phyloP scores from a whole-genome alignment of 176 grass and related monocot genomes.

The Alloteropsis semialata region DNA sequence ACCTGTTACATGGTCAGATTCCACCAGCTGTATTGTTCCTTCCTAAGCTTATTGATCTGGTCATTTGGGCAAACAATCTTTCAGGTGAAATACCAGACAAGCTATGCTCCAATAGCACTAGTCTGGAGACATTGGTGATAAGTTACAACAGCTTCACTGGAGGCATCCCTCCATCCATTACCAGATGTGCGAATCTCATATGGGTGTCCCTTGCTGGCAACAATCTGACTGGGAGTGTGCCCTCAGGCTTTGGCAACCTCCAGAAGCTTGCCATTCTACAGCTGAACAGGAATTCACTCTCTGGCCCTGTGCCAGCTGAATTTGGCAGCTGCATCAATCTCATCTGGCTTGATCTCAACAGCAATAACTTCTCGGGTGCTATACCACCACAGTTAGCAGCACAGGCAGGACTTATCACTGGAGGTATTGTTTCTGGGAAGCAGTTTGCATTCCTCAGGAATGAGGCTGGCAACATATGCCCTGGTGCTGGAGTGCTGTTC shows the following conservation, averaged over 20 bases:
- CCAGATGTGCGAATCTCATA: conserved; percentile 67
- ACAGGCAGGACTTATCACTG: conserved; percentile 71
- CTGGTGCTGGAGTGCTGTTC: conserved; percentile 84
- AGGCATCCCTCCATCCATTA: conserved; percentile 60
- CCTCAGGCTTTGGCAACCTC: conserved; percentile 46
- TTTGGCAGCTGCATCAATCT: conserved; percentile 78
- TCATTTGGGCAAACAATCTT: conserved; percentile 85
- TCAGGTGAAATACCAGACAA: conserved; percentile 72
- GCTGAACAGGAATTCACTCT: conserved; percentile 67
- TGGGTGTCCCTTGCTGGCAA: conserved; percentile 90
- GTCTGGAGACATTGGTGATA: conserved; percentile 74
- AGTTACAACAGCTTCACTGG: conserved; percentile 81
- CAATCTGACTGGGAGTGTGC: conserved; percentile 53
- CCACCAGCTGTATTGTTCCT: conserved; percentile 47
- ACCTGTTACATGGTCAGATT: conserved; percentile 55
- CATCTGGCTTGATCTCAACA: conserved; percentile 97
- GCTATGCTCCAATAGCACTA: conserved; percentile 49
- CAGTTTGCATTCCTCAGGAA: conserved; percentile 89
- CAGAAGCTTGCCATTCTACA: conserved; percentile 89
- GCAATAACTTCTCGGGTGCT: conserved; percentile 61
- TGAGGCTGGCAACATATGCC: conserved; percentile 90
- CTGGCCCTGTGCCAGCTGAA: conserved; percentile 57
- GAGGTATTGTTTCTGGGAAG: conserved; percentile 84
- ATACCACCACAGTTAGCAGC: conserved; percentile 55
- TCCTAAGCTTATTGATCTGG: conserved; percentile 68